Percentiles rank a stretch among this genome's conserved stretches.
Evolutionary conservation across 2,329 filamentous ascomycete species (phyloP).

Genomic region (Camillea tinctor): DNA sequence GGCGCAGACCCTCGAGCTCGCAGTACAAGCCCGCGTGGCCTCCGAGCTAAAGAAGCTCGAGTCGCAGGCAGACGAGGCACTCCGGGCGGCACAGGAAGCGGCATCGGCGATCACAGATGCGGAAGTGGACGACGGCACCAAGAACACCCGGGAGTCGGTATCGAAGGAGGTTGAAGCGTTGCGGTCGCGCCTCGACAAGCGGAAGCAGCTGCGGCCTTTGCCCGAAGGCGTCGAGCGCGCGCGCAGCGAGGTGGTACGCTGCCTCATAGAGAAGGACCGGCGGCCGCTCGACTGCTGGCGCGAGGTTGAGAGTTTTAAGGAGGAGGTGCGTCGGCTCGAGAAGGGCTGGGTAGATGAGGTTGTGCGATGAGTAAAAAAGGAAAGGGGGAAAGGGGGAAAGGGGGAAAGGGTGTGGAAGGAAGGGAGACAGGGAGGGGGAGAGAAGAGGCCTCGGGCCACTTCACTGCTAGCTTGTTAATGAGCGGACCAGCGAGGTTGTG

Average conservation of each 20-base stretch:
- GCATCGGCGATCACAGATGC: slow-evolving; percentile 32
- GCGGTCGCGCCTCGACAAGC: slow-evolving; percentile 57
- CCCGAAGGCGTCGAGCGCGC: slow-evolving; percentile 73
- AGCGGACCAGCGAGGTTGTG: neutral
- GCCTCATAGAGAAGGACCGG: slow-evolving; percentile 79
- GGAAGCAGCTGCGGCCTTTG: slow-evolving; percentile 65
- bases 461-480: neutral
- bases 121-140: slow-evolving; percentile 29
- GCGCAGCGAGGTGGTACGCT: slow-evolving; percentile 73
- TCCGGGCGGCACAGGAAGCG: slow-evolving; percentile 67
- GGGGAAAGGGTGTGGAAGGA: neutral
- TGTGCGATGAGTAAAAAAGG: slow-evolving; percentile 38
- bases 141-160: slow-evolving; percentile 46
- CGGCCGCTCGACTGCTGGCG: slow-evolving; percentile 91
- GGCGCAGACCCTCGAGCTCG: slow-evolving; percentile 77
- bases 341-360: slow-evolving; percentile 84
- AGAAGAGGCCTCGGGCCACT: neutral
- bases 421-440: neutral
- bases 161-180: slow-evolving; percentile 60
- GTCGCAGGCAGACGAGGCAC: slow-evolving; percentile 65
- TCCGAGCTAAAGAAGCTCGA: slow-evolving; percentile 80
- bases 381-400: no score
- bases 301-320: slow-evolving; percentile 89
- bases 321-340: slow-evolving; percentile 83
- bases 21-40: slow-evolving; percentile 83